Evolutionary conservation across 2,329 filamentous ascomycete genomes (phyloP), one percentile per base, ranked within the genome.

Genomic region (Sarocladium oryzae): DNA sequence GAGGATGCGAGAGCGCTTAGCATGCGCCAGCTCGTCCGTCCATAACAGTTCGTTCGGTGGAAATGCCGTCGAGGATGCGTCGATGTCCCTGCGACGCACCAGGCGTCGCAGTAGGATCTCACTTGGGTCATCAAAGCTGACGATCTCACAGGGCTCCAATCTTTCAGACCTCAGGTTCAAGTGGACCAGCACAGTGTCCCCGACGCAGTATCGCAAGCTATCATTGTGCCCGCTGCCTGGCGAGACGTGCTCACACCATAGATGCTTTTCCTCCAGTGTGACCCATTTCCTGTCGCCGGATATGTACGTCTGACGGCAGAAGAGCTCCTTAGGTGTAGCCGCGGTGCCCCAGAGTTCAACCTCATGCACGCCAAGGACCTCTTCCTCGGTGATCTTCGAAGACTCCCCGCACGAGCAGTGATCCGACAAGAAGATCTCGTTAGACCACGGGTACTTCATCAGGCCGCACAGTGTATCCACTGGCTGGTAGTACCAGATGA

Each of bases 391-490:
- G 2, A 88, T 71, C 24, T 74, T 72, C 0, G 67, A 53, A 0
- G 52, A 53, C 8, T 78, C 71, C 0, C 69, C 63, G 55, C 88
- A 93, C 1, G 84, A 86, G 66, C 89, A 92, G 53, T 90, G 82
- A 49, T 89, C 80, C 0, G 84, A 88, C 0, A 92, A 66, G 55
- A 93, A 93, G 0, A 93, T 65, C 64, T 95, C 88, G 49, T 90
- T 87, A 0, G 67, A 55, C 64, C 81, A 84, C 0, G 85, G 84
- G 57, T 92, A 95, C 9, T 74, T 75, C 66, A 84, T 82, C 5
- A 77, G 68, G 0, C 75, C 78, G 38, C 89, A 87, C 0, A 84
- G 78, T 0, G 89, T 93, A 51, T 93, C 84, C 0, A 73, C 70
- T 0, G 88, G 78, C 2, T 78, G 73, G 57, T 91, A 92, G 0